These are phyloP conservation scores for Leccinum variicolor DNA, from an alignment of 768 basidiomycete species.

Conservation along the genomic window DNA sequence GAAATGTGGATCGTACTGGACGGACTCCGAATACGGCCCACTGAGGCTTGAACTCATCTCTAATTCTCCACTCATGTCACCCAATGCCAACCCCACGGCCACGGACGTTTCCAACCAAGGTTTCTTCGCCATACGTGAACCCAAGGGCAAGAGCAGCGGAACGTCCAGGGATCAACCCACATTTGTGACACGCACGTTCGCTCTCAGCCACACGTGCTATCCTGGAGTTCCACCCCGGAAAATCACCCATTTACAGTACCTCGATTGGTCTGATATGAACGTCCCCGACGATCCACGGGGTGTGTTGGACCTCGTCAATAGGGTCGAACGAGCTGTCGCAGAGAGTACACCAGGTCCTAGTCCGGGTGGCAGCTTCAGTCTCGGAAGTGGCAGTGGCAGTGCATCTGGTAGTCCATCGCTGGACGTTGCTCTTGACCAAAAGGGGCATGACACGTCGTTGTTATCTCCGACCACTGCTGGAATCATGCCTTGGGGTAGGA, in stretches of 20 bases:
- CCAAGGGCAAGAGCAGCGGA: constrained; percentile 5
- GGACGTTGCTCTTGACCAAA: constrained; percentile 4
- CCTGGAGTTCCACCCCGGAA: constrained; percentile 59
- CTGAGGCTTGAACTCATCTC: constrained; percentile 56
- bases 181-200: constrained; percentile 61
- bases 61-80: constrained; percentile 37
- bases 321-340: constrained; percentile 45
- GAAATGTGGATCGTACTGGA: constrained; percentile 94
- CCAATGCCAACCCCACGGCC: constrained; percentile 32
- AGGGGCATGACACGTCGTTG: not conserved
- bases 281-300: constrained; percentile 83
- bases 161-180: constrained; percentile 17
- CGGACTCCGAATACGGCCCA: constrained; percentile 63
- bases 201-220: constrained; percentile 59
- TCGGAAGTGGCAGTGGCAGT: constrained; percentile 18
- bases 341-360: constrained; percentile 31
- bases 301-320: constrained; percentile 68
- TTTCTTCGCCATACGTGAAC: constrained; percentile 38
- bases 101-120: constrained; percentile 20
- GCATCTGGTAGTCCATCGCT: constrained; percentile 18
- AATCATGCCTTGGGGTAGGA: not conserved
- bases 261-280: constrained; percentile 96
- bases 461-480: constrained; percentile 19
- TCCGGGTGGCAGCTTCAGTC: constrained; percentile 23
- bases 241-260: constrained; percentile 86